Percentiles rank a stretch among this genome's conserved stretches.
Evolutionary conservation across 1,284 basidiomycete genomes (phyloP).

Genomic region (Cutaneotrichosporon cavernicola): DNA sequence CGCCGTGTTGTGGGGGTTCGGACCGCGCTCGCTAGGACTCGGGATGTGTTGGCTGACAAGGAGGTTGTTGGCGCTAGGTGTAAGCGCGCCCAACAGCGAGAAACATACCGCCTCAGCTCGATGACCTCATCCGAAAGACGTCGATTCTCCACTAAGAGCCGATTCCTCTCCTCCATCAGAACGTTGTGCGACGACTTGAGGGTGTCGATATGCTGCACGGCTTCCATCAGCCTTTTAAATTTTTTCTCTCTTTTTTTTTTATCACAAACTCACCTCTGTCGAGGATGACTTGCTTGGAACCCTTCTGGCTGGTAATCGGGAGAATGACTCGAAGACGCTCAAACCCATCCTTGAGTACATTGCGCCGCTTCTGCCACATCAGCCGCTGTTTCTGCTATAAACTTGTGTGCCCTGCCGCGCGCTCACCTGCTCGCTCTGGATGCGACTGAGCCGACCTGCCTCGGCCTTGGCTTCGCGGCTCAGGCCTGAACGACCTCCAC

Average conservation of each 20-base stretch:
- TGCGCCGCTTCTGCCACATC: slow-evolving; percentile 78
- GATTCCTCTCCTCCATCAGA: background rate
- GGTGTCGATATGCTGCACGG: background rate
- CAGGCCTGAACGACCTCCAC: background rate
- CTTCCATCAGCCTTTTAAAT: background rate
- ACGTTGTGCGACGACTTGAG: background rate
- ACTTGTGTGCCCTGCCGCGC: background rate
- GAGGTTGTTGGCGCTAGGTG: background rate
- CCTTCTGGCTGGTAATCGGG: slow-evolving; percentile 79
- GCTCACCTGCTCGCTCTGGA: slow-evolving; percentile 48
- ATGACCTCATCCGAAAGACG: background rate
- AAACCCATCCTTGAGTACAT: slow-evolving; percentile 83
- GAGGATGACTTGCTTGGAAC: slow-evolving; percentile 78
- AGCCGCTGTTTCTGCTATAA: slow-evolving; percentile 50
- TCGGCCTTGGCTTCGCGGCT: slow-evolving; percentile 18
- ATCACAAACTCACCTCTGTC: slow-evolving; percentile 66
- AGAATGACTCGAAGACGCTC: slow-evolving; percentile 78
- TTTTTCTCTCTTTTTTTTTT: too few species aligned
- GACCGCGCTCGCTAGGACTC: background rate
- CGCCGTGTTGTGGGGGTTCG: background rate
- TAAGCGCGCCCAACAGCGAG: background rate
- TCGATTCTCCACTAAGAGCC: background rate
- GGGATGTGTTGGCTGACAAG: background rate
- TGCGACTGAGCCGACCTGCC: slow-evolving; percentile 36
- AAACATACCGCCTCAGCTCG: slow-evolving; percentile 3